Percentiles rank a stretch among this genome's conserved stretches.
Evolutionary conservation across 2,329 filamentous ascomycete species (phyloP).

Genomic region (Hypoxylon sp.): DNA sequence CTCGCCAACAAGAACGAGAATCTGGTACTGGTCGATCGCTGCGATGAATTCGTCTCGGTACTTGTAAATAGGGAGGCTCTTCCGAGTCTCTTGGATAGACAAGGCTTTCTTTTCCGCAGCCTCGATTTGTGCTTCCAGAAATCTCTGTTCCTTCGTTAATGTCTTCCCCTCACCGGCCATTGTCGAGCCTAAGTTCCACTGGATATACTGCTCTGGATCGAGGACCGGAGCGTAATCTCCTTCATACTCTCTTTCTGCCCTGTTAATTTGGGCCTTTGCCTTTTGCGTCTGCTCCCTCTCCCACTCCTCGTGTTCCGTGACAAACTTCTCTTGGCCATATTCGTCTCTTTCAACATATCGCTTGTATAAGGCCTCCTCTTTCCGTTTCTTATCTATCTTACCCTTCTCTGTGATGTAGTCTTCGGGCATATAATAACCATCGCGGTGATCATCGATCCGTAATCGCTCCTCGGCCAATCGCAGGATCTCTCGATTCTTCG

Average conservation of each 20-base stretch:
- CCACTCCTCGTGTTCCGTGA: constrained; percentile 97
- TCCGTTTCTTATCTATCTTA: constrained; percentile 88
- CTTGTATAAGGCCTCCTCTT: constrained; percentile 91
- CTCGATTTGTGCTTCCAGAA: constrained; percentile 84
- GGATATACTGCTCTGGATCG: constrained; percentile 89
- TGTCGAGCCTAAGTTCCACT: constrained; percentile 83
- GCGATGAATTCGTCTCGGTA: constrained; percentile 88
- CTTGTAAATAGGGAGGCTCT: constrained; percentile 89
- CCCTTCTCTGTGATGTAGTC: constrained; percentile 96
- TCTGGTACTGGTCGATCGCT: constrained; percentile 88
- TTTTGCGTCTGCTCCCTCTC: constrained; percentile 90
- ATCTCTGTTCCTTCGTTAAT: constrained; percentile 83
- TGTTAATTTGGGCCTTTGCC: constrained; percentile 87
- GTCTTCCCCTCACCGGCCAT: constrained; percentile 79
- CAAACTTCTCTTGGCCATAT: constrained; percentile 87
- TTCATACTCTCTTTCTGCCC: constrained; percentile 80
- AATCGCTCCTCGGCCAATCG: constrained; percentile 86
- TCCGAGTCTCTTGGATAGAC: constrained; percentile 91
- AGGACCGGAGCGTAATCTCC: constrained; percentile 94
- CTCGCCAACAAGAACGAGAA: constrained; percentile 93
- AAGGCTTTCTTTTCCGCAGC: constrained; percentile 90
- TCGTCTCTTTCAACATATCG: constrained; percentile 91
- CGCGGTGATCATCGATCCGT: constrained; percentile 89
- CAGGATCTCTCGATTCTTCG: constrained; percentile 86
- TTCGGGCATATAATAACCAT: constrained; percentile 93